phyloP scores from a whole-genome alignment of 23 red algal species.

The Gracilaria gracilis region DNA sequence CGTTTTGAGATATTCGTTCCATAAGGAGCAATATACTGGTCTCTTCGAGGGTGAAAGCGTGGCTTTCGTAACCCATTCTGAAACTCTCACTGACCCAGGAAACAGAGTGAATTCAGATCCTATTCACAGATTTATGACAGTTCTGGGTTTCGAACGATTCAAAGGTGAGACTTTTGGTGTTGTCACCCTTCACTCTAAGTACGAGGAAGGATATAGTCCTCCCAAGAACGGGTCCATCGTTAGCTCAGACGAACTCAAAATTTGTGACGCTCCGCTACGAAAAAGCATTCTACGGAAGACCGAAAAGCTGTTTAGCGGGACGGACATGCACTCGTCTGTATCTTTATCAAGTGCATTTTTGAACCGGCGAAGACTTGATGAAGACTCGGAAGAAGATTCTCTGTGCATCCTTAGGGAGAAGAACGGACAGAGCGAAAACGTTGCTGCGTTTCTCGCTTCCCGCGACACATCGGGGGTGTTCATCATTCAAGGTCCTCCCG shows the following conservation, averaged over 20 bases:
- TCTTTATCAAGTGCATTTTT: slow-evolving; percentile 40
- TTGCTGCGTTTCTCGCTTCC: slow-evolving; percentile 62
- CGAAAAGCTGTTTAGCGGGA: slow-evolving; percentile 20
- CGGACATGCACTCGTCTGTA: neutral
- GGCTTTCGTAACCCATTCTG: slow-evolving; percentile 54
- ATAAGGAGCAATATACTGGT: slow-evolving; percentile 24
- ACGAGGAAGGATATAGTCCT: slow-evolving; percentile 15
- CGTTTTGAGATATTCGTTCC: slow-evolving; percentile 37
- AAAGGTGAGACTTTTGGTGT: neutral
- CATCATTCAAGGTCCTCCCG: slow-evolving; percentile 89
- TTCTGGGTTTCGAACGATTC: neutral
- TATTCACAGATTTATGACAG: slow-evolving; percentile 43
- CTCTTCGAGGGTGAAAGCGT: slow-evolving; percentile 58
- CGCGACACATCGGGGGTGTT: slow-evolving; percentile 47
- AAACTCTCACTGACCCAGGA: neutral
- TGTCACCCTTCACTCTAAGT: neutral
- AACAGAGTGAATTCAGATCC: neutral
- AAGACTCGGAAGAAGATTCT: slow-evolving; percentile 7
- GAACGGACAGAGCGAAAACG: slow-evolving; percentile 6
- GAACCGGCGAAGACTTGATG: slow-evolving; percentile 34
- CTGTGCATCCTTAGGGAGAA: neutral
- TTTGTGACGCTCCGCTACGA: slow-evolving; percentile 58
- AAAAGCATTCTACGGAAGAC: slow-evolving; percentile 49
- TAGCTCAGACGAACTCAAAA: slow-evolving; percentile 60
- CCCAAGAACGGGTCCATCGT: slow-evolving; percentile 43